Base-by-base conservation (phyloP, 2,329 filamentous ascomycete genomes). In the Alternaria gaisen region DNA sequence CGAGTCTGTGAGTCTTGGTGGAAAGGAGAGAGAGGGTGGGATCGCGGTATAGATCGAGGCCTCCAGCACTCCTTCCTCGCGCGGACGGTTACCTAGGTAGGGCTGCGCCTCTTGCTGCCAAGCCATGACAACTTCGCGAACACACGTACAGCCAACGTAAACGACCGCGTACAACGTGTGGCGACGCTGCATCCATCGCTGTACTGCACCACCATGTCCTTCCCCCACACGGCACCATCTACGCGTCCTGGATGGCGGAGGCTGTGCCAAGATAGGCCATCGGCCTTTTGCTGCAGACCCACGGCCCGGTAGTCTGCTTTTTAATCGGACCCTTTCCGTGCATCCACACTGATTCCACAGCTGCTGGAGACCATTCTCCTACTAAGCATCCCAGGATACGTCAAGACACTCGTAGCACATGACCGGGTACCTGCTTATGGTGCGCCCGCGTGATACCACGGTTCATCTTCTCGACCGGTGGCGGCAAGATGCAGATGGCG, bases 41-140 rank as follows among this genome's bases (percentile, higher is more conserved):
- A 36, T 36, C 12, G 26, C 18, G 30, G 40, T 44, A 40, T 32
- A 47, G 55, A 53, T 52, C 16, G 58, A 57, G 58, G 58, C 58
- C 32, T 41, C 53, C 58, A 57, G 54, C 34, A 30, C 47, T n/a
- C 47, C 40, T 32, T 30, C 47, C 16, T 41, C 36, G 51, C 26
- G 53, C 57, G 36, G 53, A 56, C 40, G 51, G 50, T 43, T 54
- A 28, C 42, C 44, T 51, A 50, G 57, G 52, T 34, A 52, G 53
- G 46, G 58, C 68, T 69, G 67, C 66, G 68, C 65, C 63, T 67
- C 67, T 53, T 36, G 48, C 32, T 61, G 68, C 68, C 70, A 71
- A 71, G 68, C 59, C 53, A 56, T 61, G 52, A 41, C 53, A 60
- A 41, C 26, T 26, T 34, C 36, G 38, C 55, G 16, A 51, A 48